A percentile compares a stretch with the other conserved stretches of the same genome.
Evolutionary conservation across 345 rosid genomes (phyloP).

Genomic region (Combretum micranthum): DNA sequence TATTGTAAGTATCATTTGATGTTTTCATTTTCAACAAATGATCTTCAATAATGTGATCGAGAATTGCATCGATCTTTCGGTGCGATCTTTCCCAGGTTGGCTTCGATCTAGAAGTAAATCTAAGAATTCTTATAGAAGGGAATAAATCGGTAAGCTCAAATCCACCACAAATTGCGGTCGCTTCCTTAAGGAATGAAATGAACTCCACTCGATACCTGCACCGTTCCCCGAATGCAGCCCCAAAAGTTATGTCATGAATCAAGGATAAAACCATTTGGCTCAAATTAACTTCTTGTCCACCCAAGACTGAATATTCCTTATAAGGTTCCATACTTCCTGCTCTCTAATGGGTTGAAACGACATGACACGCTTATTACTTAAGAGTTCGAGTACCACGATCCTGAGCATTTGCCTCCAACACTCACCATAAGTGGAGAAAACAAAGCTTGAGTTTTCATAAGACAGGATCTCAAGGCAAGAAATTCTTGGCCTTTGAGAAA

Average conservation of each 20-base stretch:
- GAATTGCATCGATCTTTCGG: slow-evolving; percentile 14
- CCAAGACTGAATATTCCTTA: not conserved
- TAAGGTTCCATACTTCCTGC: slow-evolving; percentile 9
- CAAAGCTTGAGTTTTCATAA: slow-evolving; percentile 21
- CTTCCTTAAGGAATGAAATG: slow-evolving; percentile 16
- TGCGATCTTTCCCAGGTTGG: slow-evolving; percentile 12
- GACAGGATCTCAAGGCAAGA: slow-evolving; percentile 8
- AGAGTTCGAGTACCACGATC: slow-evolving; percentile 7
- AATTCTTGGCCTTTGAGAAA: slow-evolving; percentile 25
- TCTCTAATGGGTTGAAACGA: slow-evolving; percentile 10
- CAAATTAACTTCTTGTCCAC: slow-evolving; percentile 12
- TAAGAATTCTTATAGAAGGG: slow-evolving; percentile 19
- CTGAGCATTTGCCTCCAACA: slow-evolving; percentile 13
- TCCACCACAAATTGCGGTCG: slow-evolving; percentile 10
- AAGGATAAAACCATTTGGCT: slow-evolving; percentile 11
- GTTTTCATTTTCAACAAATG: slow-evolving; percentile 13
- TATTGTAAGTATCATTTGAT: not conserved
- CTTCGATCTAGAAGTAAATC: slow-evolving; percentile 11
- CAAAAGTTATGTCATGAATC: slow-evolving; percentile 13
- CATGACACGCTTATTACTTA: slow-evolving; percentile 5
- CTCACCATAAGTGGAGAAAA: slow-evolving; percentile 9
- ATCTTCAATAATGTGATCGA: slow-evolving; percentile 22
- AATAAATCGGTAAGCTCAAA: slow-evolving; percentile 25
- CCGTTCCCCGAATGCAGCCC: slow-evolving; percentile 28
- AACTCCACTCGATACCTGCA: slow-evolving; percentile 9